phyloP scores from a whole-genome alignment of 495 filamentous ascomycete species.

The Penicillium cosmopolitanum region DNA sequence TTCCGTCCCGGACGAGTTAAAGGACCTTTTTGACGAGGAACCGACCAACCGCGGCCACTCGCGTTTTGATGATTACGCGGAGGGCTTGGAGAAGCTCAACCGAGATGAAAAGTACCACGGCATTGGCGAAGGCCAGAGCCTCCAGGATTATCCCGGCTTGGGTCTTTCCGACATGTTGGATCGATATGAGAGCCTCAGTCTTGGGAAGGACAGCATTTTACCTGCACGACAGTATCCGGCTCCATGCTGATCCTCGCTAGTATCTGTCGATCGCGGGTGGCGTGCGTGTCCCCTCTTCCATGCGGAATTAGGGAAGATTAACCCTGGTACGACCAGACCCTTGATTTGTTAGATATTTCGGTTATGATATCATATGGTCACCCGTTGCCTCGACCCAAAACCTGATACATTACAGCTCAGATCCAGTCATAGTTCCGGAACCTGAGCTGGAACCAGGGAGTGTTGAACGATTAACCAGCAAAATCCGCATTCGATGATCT shows the following conservation, averaged over 20 bases:
- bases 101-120: conserved; percentile 39
- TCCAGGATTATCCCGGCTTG: conserved; percentile 32
- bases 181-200: conserved; percentile 46
- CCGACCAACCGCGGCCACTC: conserved; percentile 18
- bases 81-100: conserved; percentile 45
- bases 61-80: conserved; percentile 41
- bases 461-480: neutral
- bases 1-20: conserved; percentile 38
- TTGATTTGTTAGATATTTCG: neutral
- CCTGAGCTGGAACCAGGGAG: no score
- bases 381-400: neutral
- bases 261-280: neutral
- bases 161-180: conserved; percentile 48
- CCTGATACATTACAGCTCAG: neutral
- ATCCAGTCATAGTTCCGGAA: neutral
- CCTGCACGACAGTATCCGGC: conserved; percentile 21
- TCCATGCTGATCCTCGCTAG: neutral
- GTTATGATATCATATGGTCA: conserved; percentile 5
- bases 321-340: neutral
- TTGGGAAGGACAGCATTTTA: conserved; percentile 43
- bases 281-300: neutral
- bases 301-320: neutral
- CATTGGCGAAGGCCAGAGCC: conserved; percentile 22
- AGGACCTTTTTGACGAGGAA: conserved; percentile 44
- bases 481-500: neutral